Evolutionary conservation across 345 rosid genomes (phyloP).

Genomic region (Rhodamnia rubescens): DNA sequence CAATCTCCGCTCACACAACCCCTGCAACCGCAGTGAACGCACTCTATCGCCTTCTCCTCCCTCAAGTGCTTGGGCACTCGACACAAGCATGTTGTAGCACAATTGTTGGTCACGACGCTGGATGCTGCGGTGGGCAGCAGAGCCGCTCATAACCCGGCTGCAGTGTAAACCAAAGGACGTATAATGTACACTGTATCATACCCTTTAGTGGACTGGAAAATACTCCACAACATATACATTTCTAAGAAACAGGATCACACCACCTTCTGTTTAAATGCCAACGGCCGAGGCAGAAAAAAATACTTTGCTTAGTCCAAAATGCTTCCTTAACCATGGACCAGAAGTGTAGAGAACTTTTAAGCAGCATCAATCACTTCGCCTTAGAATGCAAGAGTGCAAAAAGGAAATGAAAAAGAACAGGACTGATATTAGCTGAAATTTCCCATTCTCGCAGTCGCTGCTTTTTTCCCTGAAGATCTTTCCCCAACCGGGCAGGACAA

Average conservation of each 20-base stretch:
- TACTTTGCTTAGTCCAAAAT: not conserved
- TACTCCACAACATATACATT: not conserved
- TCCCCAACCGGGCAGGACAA: not conserved
- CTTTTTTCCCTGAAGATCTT: not conserved
- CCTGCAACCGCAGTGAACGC: conserved; percentile 67
- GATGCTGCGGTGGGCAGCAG: conserved; percentile 70
- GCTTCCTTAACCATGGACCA: not conserved
- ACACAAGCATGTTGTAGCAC: conserved; percentile 61
- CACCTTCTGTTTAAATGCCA: not conserved
- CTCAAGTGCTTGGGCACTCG: conserved; percentile 63
- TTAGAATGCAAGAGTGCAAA: not conserved
- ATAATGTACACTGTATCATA: not conserved
- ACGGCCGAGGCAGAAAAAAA: not conserved
- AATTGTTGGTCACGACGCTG: conserved; percentile 59
- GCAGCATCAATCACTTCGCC: not conserved
- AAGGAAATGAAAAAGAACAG: not conserved
- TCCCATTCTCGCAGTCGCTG: not conserved
- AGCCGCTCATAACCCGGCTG: conserved; percentile 73
- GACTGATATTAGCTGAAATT: not conserved
- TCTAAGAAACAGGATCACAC: not conserved
- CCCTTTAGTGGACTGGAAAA: not conserved
- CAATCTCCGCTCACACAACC: conserved; percentile 73
- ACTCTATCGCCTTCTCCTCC: conserved; percentile 74
- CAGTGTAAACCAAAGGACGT: not conserved
- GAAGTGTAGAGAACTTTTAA: not conserved